Evolutionary conservation across 768 basidiomycete species (phyloP), one percentile per base, ranked within the genome.

Genomic region (Auricularia cornea): DNA sequence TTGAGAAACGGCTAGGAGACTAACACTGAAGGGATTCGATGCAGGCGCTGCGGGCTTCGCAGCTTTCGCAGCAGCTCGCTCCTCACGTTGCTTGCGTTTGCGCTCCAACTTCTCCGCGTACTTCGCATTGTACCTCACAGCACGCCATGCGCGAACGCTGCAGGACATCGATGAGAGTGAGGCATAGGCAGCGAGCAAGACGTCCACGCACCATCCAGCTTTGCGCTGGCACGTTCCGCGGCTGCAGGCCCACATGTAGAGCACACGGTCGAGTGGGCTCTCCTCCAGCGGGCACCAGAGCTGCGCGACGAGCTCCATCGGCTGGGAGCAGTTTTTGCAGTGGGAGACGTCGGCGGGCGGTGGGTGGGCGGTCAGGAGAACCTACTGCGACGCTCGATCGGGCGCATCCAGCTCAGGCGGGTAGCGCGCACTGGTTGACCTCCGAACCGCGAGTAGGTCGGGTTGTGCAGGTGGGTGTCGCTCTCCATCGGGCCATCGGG

Each of bases 201-300:
- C 40, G 40, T 32, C 28, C 18, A 41, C 87, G 72, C 76, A 90
- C 92, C 91, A 89, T 69, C 90, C 90, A 26, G 80, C 77, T 73
- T 88, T 87, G 62, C 82, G 79, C 71, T 94, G 92, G 75, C 93
- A 96, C 16, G 76, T 71, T 3, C 81, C 74, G 38, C 81, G 79
- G 2, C 89, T 78, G 69, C 93, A 96, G 12, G 85, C 92, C 88
- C 91, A 95, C 26, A 93, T 80, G 68, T 94, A 94, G 57, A 94
- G 75, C 3, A 86, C 89, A 60, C 94, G 83, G 70, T 96, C 93
- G 81, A 88, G 86, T 4, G 88, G 83, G 68, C 90, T 94, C 40
- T 87, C 79, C 70, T 94, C 89, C 68, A 94, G 84, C 0, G 94
- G 94, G 72, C 90, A 94, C 90, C 91, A 94, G 69, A 96, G 81